Conservation (phyloP, 768 basidiomycete genomes). For the Amanita muscaria region DNA sequence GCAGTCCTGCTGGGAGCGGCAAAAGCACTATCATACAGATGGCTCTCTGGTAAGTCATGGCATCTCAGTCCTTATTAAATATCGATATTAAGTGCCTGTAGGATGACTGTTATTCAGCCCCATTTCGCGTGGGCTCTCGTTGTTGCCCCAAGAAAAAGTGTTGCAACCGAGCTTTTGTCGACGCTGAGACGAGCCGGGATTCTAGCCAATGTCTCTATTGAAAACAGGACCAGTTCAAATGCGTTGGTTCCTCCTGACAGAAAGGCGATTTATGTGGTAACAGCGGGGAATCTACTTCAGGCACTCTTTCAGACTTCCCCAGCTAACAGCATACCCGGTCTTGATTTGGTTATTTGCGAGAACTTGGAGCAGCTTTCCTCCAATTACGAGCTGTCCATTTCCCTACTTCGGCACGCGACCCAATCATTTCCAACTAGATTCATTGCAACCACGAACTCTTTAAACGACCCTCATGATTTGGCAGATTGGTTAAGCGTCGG, state of each 20-base stretch:
- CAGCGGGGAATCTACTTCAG: conserved; percentile 42
- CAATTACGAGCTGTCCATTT: conserved; percentile 75
- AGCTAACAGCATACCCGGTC: conserved; percentile 23
- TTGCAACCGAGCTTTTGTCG: conserved; percentile 46
- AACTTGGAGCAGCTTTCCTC: conserved; percentile 78
- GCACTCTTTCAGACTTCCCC: conserved; percentile 27
- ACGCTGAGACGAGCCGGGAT: conserved; percentile 38
- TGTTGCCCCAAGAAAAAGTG: conserved; percentile 49
- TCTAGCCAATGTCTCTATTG: conserved; percentile 30
- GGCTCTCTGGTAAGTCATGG: conserved; percentile 54
- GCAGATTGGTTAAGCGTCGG: conserved; percentile 80
- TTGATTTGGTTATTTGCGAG: conserved; percentile 73
- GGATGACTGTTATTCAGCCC: conserved; percentile 43
- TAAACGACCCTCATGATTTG: conserved; percentile 74
- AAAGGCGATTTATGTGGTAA: conserved; percentile 47
- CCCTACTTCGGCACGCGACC: conserved; percentile 58
- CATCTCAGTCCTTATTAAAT: neutral
- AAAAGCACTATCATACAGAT: conserved; percentile 70
- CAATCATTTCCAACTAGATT: conserved; percentile 58
- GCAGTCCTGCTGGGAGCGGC: conserved; percentile 73
- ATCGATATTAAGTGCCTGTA: conserved; percentile 19
- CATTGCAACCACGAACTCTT: conserved; percentile 68
- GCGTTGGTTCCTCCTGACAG: conserved; percentile 29
- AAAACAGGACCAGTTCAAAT: conserved; percentile 25
- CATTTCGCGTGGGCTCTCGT: conserved; percentile 50